Evolutionary conservation across 2,329 filamentous ascomycete species (phyloP).

Genomic region (Sporothrix phasma): DNA sequence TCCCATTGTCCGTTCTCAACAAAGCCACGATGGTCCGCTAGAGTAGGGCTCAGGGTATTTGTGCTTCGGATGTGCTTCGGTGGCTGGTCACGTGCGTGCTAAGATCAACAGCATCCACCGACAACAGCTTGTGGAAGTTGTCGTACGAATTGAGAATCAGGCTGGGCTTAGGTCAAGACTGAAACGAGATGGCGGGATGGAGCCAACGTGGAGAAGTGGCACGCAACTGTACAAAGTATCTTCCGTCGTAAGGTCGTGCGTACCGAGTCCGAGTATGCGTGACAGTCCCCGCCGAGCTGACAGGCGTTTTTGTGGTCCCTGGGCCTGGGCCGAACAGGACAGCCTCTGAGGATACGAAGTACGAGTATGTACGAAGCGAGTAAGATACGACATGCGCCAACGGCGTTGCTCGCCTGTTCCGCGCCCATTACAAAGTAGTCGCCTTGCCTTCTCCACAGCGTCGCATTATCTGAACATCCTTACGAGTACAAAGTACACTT

Average conservation of each 20-base stretch:
- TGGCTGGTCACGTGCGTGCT: not conserved
- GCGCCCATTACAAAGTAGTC: too few relatives aligned
- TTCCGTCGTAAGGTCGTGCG: not conserved
- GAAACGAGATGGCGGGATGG: not conserved
- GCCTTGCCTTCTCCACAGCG: conserved; percentile 2
- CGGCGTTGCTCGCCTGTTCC: not conserved
- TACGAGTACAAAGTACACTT: too few relatives aligned
- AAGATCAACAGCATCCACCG: too few relatives aligned
- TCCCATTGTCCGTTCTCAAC: not conserved
- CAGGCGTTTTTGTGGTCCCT: not conserved
- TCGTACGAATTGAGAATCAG: too few relatives aligned
- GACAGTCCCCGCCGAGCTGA: too few relatives aligned
- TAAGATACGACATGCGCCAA: too few relatives aligned
- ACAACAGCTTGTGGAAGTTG: too few relatives aligned
- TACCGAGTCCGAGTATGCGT: too few relatives aligned
- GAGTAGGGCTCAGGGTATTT: too few relatives aligned
- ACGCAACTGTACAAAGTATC: too few relatives aligned
- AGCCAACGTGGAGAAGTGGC: not conserved
- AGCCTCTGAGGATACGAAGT: not conserved
- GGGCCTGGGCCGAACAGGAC: not conserved
- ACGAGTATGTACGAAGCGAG: not conserved
- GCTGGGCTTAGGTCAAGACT: too few relatives aligned
- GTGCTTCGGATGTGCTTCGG: not conserved
- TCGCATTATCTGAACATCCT: conserved; percentile 7
- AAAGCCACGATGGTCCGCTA: too few relatives aligned